Conservation (phyloP, 148 eudicot genomes). For the Oxyria digyna region DNA sequence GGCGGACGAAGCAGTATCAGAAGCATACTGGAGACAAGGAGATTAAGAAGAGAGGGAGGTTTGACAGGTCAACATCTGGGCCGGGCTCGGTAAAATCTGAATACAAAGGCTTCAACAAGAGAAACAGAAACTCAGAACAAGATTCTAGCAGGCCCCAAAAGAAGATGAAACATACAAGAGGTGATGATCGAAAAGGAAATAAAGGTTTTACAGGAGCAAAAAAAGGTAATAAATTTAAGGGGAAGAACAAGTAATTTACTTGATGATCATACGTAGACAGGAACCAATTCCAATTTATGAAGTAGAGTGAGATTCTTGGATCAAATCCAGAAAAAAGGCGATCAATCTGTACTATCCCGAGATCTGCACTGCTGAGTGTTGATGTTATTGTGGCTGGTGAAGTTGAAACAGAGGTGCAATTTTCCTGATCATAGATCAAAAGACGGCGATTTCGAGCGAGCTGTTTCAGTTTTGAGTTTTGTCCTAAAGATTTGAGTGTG, state of each 20-base stretch:
- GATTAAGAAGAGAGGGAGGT: background rate
- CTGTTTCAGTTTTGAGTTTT: background rate
- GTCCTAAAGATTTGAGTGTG: background rate
- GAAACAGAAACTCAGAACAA: background rate
- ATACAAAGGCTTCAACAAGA: background rate
- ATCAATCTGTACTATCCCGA: background rate
- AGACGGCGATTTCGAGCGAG: background rate
- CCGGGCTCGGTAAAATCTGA: background rate
- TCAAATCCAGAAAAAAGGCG: background rate
- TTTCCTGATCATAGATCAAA: background rate
- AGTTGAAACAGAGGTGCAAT: background rate
- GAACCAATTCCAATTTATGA: background rate
- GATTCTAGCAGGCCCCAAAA: conserved; percentile 1
- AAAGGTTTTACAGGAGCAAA: background rate
- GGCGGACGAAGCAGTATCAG: background rate
- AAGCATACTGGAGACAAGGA: background rate
- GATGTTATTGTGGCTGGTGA: background rate
- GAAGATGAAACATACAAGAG: conserved; percentile 4
- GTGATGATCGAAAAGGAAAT: background rate
- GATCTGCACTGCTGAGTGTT: background rate
- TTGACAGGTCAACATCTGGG: background rate
- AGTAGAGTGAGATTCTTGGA: background rate
- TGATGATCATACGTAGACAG: background rate
- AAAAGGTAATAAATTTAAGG: background rate
- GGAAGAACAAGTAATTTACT: conserved; percentile 4